Evolutionary conservation across 106 monocot genomes (phyloP).

Genomic region (Allium sativum): DNA sequence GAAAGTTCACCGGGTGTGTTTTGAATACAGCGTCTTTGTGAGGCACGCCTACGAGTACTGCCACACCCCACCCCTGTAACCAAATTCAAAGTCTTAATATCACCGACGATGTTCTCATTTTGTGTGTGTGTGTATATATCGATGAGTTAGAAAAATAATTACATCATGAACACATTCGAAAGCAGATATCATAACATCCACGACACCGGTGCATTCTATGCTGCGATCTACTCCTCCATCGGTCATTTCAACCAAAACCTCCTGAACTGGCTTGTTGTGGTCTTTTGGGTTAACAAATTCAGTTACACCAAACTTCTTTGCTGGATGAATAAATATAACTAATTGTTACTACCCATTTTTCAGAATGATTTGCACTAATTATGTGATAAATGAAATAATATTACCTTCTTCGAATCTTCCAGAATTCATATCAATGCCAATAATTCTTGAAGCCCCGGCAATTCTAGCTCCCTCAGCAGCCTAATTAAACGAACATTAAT

Average conservation of each 20-base stretch:
- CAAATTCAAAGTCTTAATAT: too few species aligned
- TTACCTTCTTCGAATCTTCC: conserved; percentile 27
- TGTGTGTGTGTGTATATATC: too few species aligned
- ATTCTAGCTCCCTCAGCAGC: conserved; percentile 40
- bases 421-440: conserved; percentile 29
- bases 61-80: conserved; percentile 22
- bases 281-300: conserved; percentile 67
- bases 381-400: not conserved
- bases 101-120: too few species aligned
- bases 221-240: conserved; percentile 64
- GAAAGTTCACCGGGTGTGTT: conserved; percentile 23
- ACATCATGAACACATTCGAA: conserved; percentile 91
- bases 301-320: conserved; percentile 65
- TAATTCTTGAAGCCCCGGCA: conserved; percentile 37
- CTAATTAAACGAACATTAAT: too few species aligned
- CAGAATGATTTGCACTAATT: not conserved
- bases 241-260: conserved; percentile 82
- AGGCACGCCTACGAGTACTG: conserved; percentile 36
- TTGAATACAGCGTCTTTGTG: conserved; percentile 23
- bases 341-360: not conserved
- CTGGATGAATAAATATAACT: conserved; percentile 14
- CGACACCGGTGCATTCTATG: conserved; percentile 67
- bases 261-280: conserved; percentile 67
- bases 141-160: too few species aligned
- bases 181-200: conserved; percentile 79